Conservation (phyloP, 352 stramenopile species). For the Pythium insidiosum region DNA sequence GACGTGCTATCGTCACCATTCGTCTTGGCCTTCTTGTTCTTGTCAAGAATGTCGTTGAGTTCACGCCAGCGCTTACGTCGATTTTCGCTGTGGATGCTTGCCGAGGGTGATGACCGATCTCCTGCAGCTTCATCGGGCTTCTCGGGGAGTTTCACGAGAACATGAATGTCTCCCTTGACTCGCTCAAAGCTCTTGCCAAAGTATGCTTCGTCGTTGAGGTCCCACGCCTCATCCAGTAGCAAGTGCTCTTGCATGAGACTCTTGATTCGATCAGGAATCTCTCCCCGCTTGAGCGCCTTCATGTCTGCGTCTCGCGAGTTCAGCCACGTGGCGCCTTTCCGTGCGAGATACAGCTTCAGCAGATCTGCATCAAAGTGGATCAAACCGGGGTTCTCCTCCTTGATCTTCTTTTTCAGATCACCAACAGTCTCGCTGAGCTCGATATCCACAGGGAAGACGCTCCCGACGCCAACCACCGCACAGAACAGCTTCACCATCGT, state of each 20-base stretch:
- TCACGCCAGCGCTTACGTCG: slow-evolving; percentile 18
- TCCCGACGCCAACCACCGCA: slow-evolving; percentile 12
- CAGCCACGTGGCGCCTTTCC: slow-evolving; percentile 12
- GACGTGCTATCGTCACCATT: slow-evolving; percentile 13
- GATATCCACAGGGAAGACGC: slow-evolving; percentile 16
- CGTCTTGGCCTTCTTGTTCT: slow-evolving; percentile 15
- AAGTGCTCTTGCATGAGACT: slow-evolving; percentile 10
- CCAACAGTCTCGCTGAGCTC: slow-evolving; percentile 9
- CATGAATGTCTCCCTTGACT: slow-evolving; percentile 10
- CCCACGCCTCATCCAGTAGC: slow-evolving; percentile 5
- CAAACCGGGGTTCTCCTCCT: slow-evolving; percentile 9
- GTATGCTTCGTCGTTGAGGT: slow-evolving; percentile 11
- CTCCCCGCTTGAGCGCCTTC: slow-evolving; percentile 4
- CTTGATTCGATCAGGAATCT: slow-evolving; percentile 6
- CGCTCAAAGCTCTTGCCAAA: slow-evolving; percentile 14
- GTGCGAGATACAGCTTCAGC: slow-evolving; percentile 23
- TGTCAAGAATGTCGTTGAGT: slow-evolving; percentile 18
- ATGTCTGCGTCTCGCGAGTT: slow-evolving; percentile 3
- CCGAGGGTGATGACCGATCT: slow-evolving; percentile 8
- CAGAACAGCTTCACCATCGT: slow-evolving; percentile 16
- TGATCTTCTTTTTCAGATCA: slow-evolving; percentile 22
- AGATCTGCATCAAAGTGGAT: slow-evolving; percentile 5
- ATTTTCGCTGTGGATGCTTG: slow-evolving; percentile 14
- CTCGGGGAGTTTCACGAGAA: slow-evolving; percentile 13
- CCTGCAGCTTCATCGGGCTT: slow-evolving; percentile 3